Evolutionary conservation across 441 rosid species (phyloP), one percentile per base, ranked within the genome.

Genomic region (Syzygium malaccense): DNA sequence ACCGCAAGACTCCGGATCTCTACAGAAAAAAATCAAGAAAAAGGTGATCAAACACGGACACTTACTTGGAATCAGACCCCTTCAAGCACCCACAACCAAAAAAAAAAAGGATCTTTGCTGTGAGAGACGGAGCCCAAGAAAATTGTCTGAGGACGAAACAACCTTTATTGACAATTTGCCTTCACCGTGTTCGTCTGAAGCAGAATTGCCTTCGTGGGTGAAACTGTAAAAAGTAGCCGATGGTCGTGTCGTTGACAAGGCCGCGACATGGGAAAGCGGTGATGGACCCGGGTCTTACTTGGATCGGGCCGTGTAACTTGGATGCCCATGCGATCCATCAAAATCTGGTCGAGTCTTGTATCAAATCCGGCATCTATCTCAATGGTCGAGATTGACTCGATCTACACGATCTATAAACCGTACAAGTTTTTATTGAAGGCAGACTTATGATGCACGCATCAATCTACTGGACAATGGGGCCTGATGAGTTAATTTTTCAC

Each of bases 391-490:
- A 37, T 71, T 8, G 14, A 71, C 17, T 11, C 0, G 1, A 71
- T 71, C 9, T 1, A 20, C n/a, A 25, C 2, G 6, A 3, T 58
- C n/a, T 11, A 26, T 58, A 12, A 7, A 58, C 7, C 8, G 5
- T 60, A 1, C 66, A 6, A 60, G n/a, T 3, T 60, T 60, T 28
- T 3, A 2, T 60, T 14, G 2, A 13, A 28, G 68, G 17, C 66
- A 2, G 80, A 7, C n/a, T 20, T 11, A 20, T 1, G 49, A 7
- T 32, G 45, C 2, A 41, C 3, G 3, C 41, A 18, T 32, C 7
- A 8, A 33, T 5, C 79, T 0, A 1, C 0, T 14, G 2, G 1
- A 33, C 48, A 68, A 20, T 19, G 15, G 28, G 15, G 48, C 28
- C 20, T 0, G 49, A 37, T 11, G 49, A 71, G 51, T 71, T 71